Conservation (phyloP, 441 rosid genomes). For the Mallotus japonicus region DNA sequence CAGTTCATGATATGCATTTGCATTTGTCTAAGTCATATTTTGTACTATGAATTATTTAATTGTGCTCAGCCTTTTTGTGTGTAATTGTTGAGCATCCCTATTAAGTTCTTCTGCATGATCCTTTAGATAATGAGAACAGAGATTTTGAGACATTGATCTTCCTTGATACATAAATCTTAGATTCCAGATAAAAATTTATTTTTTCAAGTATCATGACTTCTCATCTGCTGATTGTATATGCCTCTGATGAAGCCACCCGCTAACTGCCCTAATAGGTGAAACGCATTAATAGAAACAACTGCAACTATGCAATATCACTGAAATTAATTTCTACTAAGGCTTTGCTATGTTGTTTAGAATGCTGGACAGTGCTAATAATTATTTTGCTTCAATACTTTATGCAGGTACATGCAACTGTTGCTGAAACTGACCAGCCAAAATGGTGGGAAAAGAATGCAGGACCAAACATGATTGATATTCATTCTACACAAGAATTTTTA, state of each 20-base stretch:
- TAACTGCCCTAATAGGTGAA: background rate
- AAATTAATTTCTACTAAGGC: background rate
- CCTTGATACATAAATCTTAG: background rate
- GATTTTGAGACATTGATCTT: background rate
- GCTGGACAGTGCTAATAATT: background rate
- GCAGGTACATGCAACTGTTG: constrained; percentile 65
- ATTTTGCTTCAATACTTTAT: constrained; percentile 17
- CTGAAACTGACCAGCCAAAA: constrained; percentile 80
- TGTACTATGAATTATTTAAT: background rate
- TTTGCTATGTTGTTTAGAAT: background rate
- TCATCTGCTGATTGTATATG: background rate
- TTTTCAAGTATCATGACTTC: background rate
- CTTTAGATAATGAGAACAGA: background rate
- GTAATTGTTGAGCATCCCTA: background rate
- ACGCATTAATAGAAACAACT: background rate
- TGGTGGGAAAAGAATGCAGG: constrained; percentile 96
- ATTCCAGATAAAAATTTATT: background rate
- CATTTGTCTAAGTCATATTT: background rate
- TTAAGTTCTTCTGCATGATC: background rate
- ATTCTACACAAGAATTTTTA: constrained; percentile 84
- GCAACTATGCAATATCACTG: background rate
- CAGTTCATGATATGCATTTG: background rate
- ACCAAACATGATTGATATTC: constrained; percentile 92
- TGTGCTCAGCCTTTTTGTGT: background rate
- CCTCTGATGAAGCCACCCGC: background rate